These are phyloP conservation scores for Leishmania turanica DNA, from an alignment of 208 protist genomes.

Conservation along the genomic window DNA sequence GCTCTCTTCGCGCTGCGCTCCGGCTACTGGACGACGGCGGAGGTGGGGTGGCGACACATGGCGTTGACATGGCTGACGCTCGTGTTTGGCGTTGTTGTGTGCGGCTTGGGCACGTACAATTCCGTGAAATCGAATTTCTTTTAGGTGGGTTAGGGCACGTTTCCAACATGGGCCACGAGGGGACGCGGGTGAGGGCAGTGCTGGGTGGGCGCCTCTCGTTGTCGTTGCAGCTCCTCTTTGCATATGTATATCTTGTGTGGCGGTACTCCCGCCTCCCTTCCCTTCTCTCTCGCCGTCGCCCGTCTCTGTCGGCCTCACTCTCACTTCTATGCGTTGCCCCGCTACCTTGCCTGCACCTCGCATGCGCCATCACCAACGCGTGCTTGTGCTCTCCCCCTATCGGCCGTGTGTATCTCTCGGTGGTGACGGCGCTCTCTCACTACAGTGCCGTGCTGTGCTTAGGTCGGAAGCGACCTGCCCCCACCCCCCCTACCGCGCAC, in stretches of 20 bases:
- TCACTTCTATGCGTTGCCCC: neutral
- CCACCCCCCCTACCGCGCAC: neutral
- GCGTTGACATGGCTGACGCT: conserved; percentile 45
- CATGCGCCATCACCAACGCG: neutral
- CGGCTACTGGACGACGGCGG: conserved; percentile 41
- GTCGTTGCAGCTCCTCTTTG: neutral
- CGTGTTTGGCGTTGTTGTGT: conserved; percentile 49
- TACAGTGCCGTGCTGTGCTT: neutral
- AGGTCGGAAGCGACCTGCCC: neutral
- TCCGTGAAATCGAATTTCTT: conserved; percentile 56
- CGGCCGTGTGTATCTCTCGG: neutral
- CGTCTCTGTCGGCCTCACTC: neutral
- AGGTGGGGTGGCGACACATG: conserved; percentile 45
- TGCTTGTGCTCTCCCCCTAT: neutral
- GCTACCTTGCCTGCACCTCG: neutral
- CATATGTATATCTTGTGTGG: neutral
- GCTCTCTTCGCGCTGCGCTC: conserved; percentile 69
- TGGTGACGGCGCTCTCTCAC: neutral
- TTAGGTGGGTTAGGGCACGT: neutral
- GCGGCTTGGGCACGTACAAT: conserved; percentile 56
- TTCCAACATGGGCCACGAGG: neutral
- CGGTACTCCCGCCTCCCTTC: neutral
- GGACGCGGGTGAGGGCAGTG: neutral
- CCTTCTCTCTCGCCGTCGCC: neutral
- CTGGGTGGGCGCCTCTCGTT: neutral